Conservation (phyloP, 2,329 filamentous ascomycete genomes). For the Aspergillus oerlinghausenensis region DNA sequence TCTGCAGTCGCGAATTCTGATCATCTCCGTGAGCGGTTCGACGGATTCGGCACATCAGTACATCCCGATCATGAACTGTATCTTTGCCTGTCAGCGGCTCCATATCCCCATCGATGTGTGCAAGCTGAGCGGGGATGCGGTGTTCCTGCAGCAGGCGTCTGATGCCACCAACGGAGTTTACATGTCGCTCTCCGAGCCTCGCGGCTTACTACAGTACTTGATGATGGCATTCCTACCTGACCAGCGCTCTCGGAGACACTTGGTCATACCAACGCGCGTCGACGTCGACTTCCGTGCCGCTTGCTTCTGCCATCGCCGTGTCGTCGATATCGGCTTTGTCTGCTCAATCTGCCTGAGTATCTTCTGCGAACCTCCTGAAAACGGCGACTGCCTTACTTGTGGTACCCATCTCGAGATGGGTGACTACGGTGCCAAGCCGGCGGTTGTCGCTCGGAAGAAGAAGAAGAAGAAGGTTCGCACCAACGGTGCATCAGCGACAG, state of each 20-base stretch:
- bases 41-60: conserved; percentile 85
- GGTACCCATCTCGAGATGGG: conserved; percentile 74
- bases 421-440: conserved; percentile 69
- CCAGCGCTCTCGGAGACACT: conserved; percentile 55
- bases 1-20: conserved; percentile 76
- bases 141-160: conserved; percentile 88
- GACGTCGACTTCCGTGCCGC: conserved; percentile 96
- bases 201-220: conserved; percentile 81
- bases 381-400: conserved; percentile 74
- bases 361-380: conserved; percentile 66
- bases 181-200: conserved; percentile 58
- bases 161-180: conserved; percentile 69
- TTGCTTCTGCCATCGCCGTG: conserved; percentile 90
- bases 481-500: conserved; percentile 46
- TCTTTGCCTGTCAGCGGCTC: conserved; percentile 88
- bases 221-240: conserved; percentile 92
- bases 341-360: conserved; percentile 96
- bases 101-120: conserved; percentile 89
- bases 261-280: conserved; percentile 76
- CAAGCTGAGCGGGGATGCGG: conserved; percentile 76
- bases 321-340: conserved; percentile 89
- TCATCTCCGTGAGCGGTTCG: conserved; percentile 85
- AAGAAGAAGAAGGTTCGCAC: conserved; percentile 68
- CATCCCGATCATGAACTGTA: conserved; percentile 97
- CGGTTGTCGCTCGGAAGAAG: conserved; percentile 67